These are phyloP conservation scores for Phytopythium cucurbitacearum DNA, from an alignment of 352 stramenopile species.

Conservation along the genomic window DNA sequence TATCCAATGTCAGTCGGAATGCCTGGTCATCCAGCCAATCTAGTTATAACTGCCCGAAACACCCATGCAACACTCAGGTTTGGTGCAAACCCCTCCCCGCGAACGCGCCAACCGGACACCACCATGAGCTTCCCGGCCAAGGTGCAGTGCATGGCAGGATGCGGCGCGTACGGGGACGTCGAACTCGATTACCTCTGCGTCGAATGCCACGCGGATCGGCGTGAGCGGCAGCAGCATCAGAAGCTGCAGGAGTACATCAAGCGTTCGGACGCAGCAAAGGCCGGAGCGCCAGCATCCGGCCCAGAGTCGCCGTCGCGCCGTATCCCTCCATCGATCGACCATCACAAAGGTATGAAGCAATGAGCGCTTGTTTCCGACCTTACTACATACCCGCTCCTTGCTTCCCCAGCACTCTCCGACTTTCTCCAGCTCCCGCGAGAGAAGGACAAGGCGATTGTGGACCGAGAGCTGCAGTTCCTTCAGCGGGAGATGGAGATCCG, in stretches of 20 bases:
- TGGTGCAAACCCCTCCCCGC: too few species aligned
- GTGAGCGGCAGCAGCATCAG: slow-evolving; percentile 37
- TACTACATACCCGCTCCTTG: too few species aligned
- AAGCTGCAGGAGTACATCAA: slow-evolving; percentile 34
- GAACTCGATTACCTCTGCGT: slow-evolving; percentile 64
- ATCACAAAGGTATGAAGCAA: slow-evolving; percentile 32
- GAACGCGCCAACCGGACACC: neutral
- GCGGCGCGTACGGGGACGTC: slow-evolving; percentile 48
- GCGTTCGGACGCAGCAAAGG: neutral
- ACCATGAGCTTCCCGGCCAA: slow-evolving; percentile 45
- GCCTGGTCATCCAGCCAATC: too few species aligned
- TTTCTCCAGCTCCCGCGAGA: slow-evolving; percentile 47
- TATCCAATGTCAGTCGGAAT: too few species aligned
- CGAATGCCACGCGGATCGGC: slow-evolving; percentile 53
- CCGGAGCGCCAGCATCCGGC: neutral
- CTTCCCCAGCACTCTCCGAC: slow-evolving; percentile 27
- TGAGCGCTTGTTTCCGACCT: neutral
- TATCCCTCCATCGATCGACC: slow-evolving; percentile 40
- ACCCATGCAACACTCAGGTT: too few species aligned
- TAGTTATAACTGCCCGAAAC: neutral
- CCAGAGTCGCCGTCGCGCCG: slow-evolving; percentile 14
- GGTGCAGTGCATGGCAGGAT: slow-evolving; percentile 48
- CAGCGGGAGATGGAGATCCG: slow-evolving; percentile 48
- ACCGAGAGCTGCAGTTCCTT: slow-evolving; percentile 53
- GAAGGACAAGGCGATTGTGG: slow-evolving; percentile 26